Conservation (phyloP, 2,329 filamentous ascomycete genomes). For the Colletotrichum ledebouriae region DNA sequence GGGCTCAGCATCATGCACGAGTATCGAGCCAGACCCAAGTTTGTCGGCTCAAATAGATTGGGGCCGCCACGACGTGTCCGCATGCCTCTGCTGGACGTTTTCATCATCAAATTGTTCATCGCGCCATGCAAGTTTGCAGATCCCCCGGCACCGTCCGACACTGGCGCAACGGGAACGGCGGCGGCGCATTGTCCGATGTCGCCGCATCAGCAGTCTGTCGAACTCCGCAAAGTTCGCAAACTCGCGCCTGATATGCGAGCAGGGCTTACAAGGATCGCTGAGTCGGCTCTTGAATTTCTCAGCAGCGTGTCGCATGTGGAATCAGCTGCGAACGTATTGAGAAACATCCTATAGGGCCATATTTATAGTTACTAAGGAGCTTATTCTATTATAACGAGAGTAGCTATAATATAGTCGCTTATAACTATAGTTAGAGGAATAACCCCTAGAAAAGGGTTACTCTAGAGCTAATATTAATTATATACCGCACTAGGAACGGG, state of each 20-base stretch:
- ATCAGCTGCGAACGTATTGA: constrained; percentile 41
- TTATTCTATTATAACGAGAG: no score
- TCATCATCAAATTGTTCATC: constrained; percentile 58
- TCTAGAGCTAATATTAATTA: no score
- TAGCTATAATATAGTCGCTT: no score
- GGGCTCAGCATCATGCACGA: constrained; percentile 60
- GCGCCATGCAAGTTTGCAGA: constrained; percentile 58
- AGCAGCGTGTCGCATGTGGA: constrained; percentile 47
- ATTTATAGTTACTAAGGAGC: no score
- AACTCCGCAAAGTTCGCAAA: constrained; percentile 46
- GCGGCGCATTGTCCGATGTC: constrained; percentile 43
- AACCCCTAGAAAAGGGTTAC: no score
- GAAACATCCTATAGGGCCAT: no score
- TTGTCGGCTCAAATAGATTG: constrained; percentile 47
- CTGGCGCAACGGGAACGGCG: constrained; percentile 31
- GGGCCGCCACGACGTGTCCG: constrained; percentile 49
- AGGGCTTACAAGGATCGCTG: constrained; percentile 51
- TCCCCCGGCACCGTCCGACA: constrained; percentile 42
- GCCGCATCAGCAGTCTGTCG: constrained; percentile 44
- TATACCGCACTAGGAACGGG: no score
- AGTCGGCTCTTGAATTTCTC: constrained; percentile 51
- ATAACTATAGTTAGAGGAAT: no score
- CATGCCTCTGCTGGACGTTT: constrained; percentile 57
- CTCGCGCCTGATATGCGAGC: constrained; percentile 55
- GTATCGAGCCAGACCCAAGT: constrained; percentile 53